These are phyloP conservation scores for Monotropa hypopitys DNA, from an alignment of 179 eudicot species.

Conservation along the genomic window DNA sequence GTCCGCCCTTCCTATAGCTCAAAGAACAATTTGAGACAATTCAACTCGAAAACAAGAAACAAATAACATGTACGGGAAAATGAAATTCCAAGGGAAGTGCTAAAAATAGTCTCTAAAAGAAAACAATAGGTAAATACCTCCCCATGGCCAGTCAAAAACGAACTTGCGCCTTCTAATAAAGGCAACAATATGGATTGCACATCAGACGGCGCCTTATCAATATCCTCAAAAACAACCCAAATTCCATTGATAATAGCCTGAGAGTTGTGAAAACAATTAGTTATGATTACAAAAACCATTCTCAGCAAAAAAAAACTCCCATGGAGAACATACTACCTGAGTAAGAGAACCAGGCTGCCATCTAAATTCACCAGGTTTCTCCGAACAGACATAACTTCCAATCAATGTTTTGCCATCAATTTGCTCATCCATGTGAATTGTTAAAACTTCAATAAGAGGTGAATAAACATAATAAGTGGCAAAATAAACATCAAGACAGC, in stretches of 20 bases:
- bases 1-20: no score
- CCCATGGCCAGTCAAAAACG: conserved; percentile 75
- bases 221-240: conserved; percentile 94
- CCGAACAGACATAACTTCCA: conserved; percentile 87
- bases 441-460: conserved; percentile 35
- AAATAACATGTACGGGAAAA: not conserved
- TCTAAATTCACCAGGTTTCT: conserved; percentile 92
- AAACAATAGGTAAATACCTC: conserved; percentile 44
- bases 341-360: conserved; percentile 99
- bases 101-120: not conserved
- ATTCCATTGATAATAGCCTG: conserved; percentile 82
- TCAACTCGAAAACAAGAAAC: not conserved
- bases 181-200: conserved; percentile 81
- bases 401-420: conserved; percentile 86
- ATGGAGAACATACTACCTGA: conserved; percentile 55
- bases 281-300: conserved; percentile 5
- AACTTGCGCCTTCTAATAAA: conserved; percentile 65
- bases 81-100: not conserved
- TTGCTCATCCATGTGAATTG: conserved; percentile 93
- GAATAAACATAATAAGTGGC: conserved; percentile 1
- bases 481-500: not conserved
- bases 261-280: conserved; percentile 1
- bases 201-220: conserved; percentile 97
- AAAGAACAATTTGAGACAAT: not conserved
- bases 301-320: not conserved